A percentile compares a stretch with the other conserved stretches of the same genome.
phyloP scores from a whole-genome alignment of 2,329 filamentous ascomycete genomes.

The Monilinia fructicola region DNA sequence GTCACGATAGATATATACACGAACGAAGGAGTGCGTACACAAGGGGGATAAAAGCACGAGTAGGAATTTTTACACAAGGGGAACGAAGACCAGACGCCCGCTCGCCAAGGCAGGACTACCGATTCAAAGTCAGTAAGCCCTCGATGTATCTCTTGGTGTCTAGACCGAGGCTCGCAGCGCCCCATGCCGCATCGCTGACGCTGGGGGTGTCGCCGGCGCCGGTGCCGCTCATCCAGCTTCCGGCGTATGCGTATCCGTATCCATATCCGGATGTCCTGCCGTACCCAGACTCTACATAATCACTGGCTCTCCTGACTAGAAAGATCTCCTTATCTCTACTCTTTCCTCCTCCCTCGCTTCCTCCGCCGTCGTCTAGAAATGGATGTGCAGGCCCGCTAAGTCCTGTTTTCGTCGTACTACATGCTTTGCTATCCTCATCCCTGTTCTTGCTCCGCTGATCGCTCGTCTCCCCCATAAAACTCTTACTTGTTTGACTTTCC shows the following conservation, averaged over 20 bases:
- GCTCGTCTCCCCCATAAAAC: neutral
- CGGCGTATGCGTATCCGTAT: slow-evolving; percentile 39
- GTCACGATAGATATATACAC: neutral
- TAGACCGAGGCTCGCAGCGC: slow-evolving; percentile 62
- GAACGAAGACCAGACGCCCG: too few species aligned
- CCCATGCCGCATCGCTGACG: neutral
- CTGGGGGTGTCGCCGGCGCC: slow-evolving; percentile 53
- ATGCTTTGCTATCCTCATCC: neutral
- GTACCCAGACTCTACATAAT: slow-evolving; percentile 43
- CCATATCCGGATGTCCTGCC: slow-evolving; percentile 28
- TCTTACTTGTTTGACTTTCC: slow-evolving; percentile 13
- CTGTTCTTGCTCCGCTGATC: neutral
- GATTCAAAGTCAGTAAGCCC: slow-evolving; percentile 60
- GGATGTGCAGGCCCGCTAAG: slow-evolving; percentile 37
- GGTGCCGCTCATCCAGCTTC: slow-evolving; percentile 54
- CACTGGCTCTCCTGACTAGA: slow-evolving; percentile 59
- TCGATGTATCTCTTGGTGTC: slow-evolving; percentile 76
- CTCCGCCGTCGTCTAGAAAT: slow-evolving; percentile 29
- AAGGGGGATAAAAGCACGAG: too few species aligned
- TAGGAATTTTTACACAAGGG: too few species aligned
- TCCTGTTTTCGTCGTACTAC: slow-evolving; percentile 24
- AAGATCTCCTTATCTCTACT: slow-evolving; percentile 57
- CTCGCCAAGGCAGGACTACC: slow-evolving; percentile 23
- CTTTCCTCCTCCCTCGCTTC: slow-evolving; percentile 2
- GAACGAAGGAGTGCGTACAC: too few species aligned